phyloP scores from a whole-genome alignment of 1,139 yeast genomes.

The Kazachstania sp. region DNA sequence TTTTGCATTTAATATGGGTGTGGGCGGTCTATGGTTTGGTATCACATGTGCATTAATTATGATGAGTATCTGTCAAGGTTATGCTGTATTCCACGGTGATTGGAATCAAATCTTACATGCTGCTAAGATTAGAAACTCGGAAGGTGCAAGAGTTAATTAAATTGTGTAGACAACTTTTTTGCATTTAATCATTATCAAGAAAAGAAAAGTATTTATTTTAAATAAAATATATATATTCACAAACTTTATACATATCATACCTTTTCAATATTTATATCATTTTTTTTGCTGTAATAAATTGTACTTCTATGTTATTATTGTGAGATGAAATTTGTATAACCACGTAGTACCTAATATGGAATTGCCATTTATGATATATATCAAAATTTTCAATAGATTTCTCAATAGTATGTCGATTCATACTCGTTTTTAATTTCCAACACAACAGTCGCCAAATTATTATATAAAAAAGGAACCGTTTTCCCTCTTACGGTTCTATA shows the following conservation, averaged over 20 bases:
- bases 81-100: slow-evolving; percentile 33
- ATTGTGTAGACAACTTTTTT: background rate
- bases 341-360: too few relatives aligned
- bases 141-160: slow-evolving; percentile 33
- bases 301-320: too few relatives aligned
- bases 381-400: too few relatives aligned
- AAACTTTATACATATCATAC: background rate
- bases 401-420: background rate
- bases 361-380: too few relatives aligned
- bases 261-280: background rate
- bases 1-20: slow-evolving; percentile 44
- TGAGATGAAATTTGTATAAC: too few relatives aligned
- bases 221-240: background rate
- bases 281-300: background rate
- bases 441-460: slow-evolving; percentile 14
- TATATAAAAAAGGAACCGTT: slow-evolving; percentile 21
- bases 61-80: slow-evolving; percentile 55
- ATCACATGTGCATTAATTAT: slow-evolving; percentile 63
- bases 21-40: slow-evolving; percentile 82
- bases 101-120: slow-evolving; percentile 32
- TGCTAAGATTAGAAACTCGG: slow-evolving; percentile 39
- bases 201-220: background rate
- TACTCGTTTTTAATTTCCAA: slow-evolving; percentile 8
- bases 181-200: background rate
- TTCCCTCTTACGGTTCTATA: slow-evolving; percentile 12